Conservation (phyloP, 345 rosid species). For the Linum lewisii region DNA sequence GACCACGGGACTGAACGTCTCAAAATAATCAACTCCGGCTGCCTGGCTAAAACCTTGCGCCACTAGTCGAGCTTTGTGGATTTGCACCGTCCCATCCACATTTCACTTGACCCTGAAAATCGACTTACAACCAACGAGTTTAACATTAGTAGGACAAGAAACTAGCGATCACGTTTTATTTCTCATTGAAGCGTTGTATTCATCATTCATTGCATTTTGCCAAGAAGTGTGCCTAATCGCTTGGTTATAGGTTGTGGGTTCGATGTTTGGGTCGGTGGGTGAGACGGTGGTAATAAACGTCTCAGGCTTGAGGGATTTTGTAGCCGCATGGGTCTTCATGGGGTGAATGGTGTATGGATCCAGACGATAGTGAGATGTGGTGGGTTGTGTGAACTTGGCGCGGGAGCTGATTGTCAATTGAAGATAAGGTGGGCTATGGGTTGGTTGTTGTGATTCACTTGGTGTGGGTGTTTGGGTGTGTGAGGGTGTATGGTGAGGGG, state of each 20-base stretch:
- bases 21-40: not conserved
- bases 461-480: no score
- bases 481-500: no score
- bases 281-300: not conserved
- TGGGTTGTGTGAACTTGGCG: not conserved
- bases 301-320: not conserved
- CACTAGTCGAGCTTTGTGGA: not conserved
- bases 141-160: not conserved
- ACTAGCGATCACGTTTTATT: not conserved
- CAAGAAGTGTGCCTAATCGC: not conserved
- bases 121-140: not conserved
- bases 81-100: not conserved
- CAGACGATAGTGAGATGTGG: not conserved
- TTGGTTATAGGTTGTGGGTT: not conserved
- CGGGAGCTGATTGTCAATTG: not conserved
- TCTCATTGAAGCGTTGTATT: no score
- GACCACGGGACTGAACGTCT: conserved; percentile 1
- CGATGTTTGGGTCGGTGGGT: no score
- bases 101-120: not conserved
- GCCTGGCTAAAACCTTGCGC: not conserved
- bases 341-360: not conserved
- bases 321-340: not conserved
- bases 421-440: no score
- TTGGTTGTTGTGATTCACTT: no score
- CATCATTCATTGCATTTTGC: not conserved